Evolutionary conservation across 2,329 filamentous ascomycete genomes (phyloP), one percentile per base, ranked within the genome.

Genomic region (Lasiodiplodia gonubiensis): DNA sequence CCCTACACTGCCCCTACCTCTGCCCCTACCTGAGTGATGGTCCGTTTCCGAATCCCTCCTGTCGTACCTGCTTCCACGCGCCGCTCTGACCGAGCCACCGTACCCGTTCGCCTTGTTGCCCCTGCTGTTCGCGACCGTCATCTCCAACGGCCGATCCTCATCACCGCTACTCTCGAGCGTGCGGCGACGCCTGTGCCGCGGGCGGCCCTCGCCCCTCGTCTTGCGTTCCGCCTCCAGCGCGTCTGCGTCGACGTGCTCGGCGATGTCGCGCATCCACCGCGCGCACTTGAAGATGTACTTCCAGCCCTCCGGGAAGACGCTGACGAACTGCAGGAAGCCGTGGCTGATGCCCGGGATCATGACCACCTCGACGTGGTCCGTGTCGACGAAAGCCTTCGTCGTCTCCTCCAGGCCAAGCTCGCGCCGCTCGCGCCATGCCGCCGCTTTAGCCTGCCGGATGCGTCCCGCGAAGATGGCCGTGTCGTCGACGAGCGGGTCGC

Each of bases 401-500:
- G 37, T 42, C 80, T 79, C 73, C 81, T 77, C 80, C 18, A 86
- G 82, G n/a, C 81, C 86, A 55, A 83, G 74, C 46, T 89, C 87
- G 69, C 85, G 83, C 4, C 85, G 82, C 54, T 86, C 84, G 2
- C 80, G 78, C 79, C 87, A 83, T 61, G 85, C 80, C 69, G 86
- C 84, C 4, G 86, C 77, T 71, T 90, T 97, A 2, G 93, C 92
- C 69, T 94, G 88, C 7, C 93, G 86, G n/a, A 99, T 79, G 0
- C 94, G 85, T 0, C 94, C 95, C 0, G 95, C 94, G 74, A 99
- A 97, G 69, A 99, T 94, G 57, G 97, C 93, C 0, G 95, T 99
- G 77, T 99, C 95, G 75, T 99, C 95, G 0, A 98, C 95, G 0
- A 99, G 82, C 0, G 95, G 95, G 76, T 99, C 95, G 35, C 94